phyloP scores from a whole-genome alignment of 805 yeast genomes.

The Zygosaccharomyces rouxii region DNA sequence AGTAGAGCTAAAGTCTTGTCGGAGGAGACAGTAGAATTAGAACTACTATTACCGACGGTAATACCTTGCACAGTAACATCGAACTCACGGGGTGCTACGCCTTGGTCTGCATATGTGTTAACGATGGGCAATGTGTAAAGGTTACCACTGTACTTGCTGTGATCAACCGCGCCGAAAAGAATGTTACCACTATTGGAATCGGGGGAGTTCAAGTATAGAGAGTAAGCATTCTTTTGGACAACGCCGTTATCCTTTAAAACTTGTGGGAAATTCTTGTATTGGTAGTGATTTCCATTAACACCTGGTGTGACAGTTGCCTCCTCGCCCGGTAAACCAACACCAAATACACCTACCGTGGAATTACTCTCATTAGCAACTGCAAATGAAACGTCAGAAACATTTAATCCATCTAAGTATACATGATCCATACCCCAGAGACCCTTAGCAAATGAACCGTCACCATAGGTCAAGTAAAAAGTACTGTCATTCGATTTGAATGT shows the following conservation, averaged over 20 bases:
- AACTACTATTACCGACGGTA: constrained; percentile 30
- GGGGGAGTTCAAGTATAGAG: constrained; percentile 49
- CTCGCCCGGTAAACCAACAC: constrained; percentile 64
- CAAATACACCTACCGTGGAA: constrained; percentile 64
- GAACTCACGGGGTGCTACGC: constrained; percentile 12
- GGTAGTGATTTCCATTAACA: constrained; percentile 37
- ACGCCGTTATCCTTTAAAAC: constrained; percentile 54
- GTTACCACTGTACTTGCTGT: constrained; percentile 50
- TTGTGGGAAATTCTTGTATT: constrained; percentile 65
- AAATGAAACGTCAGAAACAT: constrained; percentile 51
- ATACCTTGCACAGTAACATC: constrained; percentile 31
- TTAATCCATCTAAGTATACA: constrained; percentile 48
- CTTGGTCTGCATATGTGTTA: constrained; percentile 29
- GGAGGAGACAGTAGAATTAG: constrained; percentile 15
- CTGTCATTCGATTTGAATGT: constrained; percentile 31
- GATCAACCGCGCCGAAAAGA: constrained; percentile 65
- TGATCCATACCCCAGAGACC: constrained; percentile 50
- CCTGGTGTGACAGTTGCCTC: constrained; percentile 71
- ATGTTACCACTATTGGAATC: constrained; percentile 44
- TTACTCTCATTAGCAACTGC: constrained; percentile 68
- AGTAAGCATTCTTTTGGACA: constrained; percentile 51
- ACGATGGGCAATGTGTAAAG: constrained; percentile 46
- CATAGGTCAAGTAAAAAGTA: constrained; percentile 45
- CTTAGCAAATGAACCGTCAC: constrained; percentile 45
- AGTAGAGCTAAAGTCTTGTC: constrained; percentile 39